phyloP scores from a whole-genome alignment of 108 stramenopile species.

The Fragilaria radians region DNA sequence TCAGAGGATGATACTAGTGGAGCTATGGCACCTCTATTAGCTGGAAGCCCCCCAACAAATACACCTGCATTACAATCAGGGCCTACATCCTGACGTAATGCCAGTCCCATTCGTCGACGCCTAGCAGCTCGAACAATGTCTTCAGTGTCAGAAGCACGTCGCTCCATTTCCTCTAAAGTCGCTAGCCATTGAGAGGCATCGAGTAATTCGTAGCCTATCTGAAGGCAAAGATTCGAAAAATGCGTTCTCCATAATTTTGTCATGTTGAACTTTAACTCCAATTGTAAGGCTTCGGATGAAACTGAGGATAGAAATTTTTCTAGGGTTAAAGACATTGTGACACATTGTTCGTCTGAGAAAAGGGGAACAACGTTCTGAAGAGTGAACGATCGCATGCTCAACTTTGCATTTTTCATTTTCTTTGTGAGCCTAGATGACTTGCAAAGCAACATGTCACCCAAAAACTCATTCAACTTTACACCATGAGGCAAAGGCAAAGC shows the following conservation, averaged over 20 bases:
- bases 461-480: constrained; percentile 71
- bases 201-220: constrained; percentile 48
- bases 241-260: constrained; percentile 68
- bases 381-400: constrained; percentile 53
- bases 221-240: constrained; percentile 67
- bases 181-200: constrained; percentile 58
- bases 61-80: constrained; percentile 20
- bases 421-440: constrained; percentile 71
- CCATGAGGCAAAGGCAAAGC: constrained; percentile 63
- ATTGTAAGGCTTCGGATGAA: constrained; percentile 40
- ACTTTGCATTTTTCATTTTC: constrained; percentile 78
- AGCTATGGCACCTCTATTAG: constrained; percentile 11
- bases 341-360: constrained; percentile 5
- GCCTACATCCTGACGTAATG: constrained; percentile 30
- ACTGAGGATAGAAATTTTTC: constrained; percentile 60
- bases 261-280: constrained; percentile 59
- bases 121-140: constrained; percentile 42
- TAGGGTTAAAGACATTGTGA: constrained; percentile 40
- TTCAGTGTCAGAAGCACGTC: constrained; percentile 29
- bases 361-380: constrained; percentile 3
- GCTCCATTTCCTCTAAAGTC: constrained; percentile 56
- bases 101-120: constrained; percentile 54
- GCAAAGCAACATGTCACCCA: constrained; percentile 67
- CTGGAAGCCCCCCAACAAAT: constrained; percentile 24
- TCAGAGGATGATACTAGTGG: constrained; percentile 7